Evolutionary conservation across 2,329 filamentous ascomycete species (phyloP).

Genomic region (Aspergillaceae sp.): DNA sequence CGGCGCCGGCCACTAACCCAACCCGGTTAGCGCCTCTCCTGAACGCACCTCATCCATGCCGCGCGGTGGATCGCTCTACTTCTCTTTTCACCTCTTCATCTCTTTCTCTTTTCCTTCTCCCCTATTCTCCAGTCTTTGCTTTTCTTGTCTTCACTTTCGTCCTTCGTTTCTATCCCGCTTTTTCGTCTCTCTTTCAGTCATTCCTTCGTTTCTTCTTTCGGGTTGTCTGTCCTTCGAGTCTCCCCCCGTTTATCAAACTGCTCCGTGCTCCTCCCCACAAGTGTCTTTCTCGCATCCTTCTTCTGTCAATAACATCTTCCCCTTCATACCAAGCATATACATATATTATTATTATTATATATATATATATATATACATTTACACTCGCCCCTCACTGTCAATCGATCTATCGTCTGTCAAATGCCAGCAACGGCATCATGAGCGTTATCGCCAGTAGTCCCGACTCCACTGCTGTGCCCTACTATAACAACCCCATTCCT

Average conservation of each 20-base stretch:
- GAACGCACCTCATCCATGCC: conserved; percentile 9
- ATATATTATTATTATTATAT: neutral
- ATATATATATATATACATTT: neutral
- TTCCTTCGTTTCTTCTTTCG: conserved; percentile 4
- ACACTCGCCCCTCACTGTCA: conserved; percentile 4
- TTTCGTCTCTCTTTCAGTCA: neutral
- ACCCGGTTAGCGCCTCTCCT: conserved; percentile 4
- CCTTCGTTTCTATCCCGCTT: neutral
- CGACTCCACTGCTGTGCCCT: conserved; percentile 25
- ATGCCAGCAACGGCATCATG: conserved; percentile 21
- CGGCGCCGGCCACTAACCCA: neutral
- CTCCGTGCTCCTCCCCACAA: neutral
- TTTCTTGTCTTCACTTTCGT: neutral
- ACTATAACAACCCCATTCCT: conserved; percentile 20
- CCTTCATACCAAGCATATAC: too few relatives aligned
- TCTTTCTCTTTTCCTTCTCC: conserved; percentile 3
- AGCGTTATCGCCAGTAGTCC: conserved; percentile 34
- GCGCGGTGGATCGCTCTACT: conserved; percentile 14
- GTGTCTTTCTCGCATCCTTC: too few relatives aligned
- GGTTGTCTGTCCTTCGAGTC: conserved; percentile 4
- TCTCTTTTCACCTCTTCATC: conserved; percentile 13
- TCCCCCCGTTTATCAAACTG: conserved; percentile 1
- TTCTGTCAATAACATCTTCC: too few relatives aligned
- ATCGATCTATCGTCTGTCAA: conserved; percentile 4
- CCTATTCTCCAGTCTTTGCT: conserved; percentile 12